These are phyloP conservation scores for Boletus insuetus DNA, from an alignment of 768 basidiomycete species.

Conservation along the genomic window DNA sequence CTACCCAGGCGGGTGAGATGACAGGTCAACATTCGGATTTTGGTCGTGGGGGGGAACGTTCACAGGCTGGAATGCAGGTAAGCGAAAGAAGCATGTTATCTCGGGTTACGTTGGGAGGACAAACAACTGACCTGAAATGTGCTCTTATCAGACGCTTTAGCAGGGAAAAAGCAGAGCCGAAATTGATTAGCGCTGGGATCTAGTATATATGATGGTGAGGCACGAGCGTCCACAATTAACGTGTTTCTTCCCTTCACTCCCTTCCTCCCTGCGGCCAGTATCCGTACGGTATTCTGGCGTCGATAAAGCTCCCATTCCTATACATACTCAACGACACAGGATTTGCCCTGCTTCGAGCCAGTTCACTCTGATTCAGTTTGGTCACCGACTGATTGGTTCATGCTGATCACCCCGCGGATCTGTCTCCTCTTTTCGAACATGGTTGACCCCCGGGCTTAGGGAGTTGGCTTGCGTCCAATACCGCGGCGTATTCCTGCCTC, in stretches of 20 bases:
- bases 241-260: not conserved
- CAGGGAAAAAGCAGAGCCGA: not conserved
- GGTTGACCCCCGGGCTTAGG: too few relatives aligned
- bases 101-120: not conserved
- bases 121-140: not conserved
- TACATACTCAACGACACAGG: not conserved
- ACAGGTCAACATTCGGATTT: not conserved
- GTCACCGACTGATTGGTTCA: not conserved
- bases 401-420: not conserved
- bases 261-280: not conserved
- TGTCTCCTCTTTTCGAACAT: not conserved
- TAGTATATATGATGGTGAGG: not conserved
- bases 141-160: not conserved
- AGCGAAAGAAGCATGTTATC: conserved; percentile 5
- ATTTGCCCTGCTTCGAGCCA: not conserved
- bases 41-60: not conserved
- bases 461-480: not conserved
- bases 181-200: not conserved
- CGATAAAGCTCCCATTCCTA: not conserved
- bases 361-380: not conserved
- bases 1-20: not conserved
- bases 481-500: not conserved
- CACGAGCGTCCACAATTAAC: not conserved
- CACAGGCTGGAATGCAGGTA: conserved; percentile 1
- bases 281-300: not conserved